Evolutionary conservation across 179 eudicot genomes (phyloP).

Genomic region (Patellifolia procumbens): DNA sequence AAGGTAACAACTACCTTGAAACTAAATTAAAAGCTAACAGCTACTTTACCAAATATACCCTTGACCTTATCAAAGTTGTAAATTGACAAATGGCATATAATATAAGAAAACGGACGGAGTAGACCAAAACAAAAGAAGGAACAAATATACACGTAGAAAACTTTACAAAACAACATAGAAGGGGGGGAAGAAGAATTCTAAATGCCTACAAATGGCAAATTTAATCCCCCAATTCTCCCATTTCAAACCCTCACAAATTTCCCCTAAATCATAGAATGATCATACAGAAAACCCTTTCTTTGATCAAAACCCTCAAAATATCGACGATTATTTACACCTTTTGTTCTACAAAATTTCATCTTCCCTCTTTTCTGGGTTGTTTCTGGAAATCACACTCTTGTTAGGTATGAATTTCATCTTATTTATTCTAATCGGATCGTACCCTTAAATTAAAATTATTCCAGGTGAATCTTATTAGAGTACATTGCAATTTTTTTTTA

Average conservation of each 20-base stretch:
- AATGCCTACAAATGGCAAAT: no score
- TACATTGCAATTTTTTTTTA: not conserved
- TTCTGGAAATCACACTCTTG: not conserved
- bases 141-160: no score
- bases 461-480: not conserved
- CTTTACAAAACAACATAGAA: not conserved
- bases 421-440: not conserved
- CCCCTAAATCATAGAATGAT: not conserved
- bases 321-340: not conserved
- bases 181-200: not conserved
- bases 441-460: no score
- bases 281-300: not conserved
- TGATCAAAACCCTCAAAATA: not conserved
- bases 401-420: not conserved
- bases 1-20: no score
- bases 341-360: no score
- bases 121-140: no score
- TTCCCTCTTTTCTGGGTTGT: not conserved
- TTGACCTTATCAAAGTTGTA: no score
- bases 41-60: no score
- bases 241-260: not conserved
- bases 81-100: no score
- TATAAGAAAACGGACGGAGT: no score
- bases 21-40: no score
- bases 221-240: not conserved